These are phyloP conservation scores for Geotrichum aggregatum DNA, from an alignment of 1,139 yeast species.

Conservation along the genomic window DNA sequence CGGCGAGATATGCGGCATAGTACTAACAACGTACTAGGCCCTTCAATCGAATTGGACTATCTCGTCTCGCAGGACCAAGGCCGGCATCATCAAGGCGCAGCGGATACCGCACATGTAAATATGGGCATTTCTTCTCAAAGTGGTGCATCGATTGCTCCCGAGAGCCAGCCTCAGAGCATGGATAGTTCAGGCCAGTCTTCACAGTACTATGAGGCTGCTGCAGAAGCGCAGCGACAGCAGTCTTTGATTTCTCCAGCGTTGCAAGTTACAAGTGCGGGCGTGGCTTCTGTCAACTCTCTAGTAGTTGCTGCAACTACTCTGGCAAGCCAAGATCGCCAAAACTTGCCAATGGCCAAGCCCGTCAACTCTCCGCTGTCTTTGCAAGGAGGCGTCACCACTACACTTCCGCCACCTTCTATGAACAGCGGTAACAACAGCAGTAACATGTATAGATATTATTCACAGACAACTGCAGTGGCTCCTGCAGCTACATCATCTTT, in stretches of 20 bases:
- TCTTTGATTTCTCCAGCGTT: constrained; percentile 1
- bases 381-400: neutral
- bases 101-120: neutral
- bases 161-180: neutral
- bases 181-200: neutral
- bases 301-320: neutral
- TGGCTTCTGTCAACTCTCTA: neutral
- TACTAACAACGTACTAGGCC: neutral
- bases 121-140: neutral
- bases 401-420: constrained; percentile 1
- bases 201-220: neutral
- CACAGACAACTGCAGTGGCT: neutral
- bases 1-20: neutral
- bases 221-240: neutral
- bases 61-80: constrained; percentile 4
- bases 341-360: neutral
- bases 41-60: constrained; percentile 1
- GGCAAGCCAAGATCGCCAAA: neutral
- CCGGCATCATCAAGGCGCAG: neutral
- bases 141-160: neutral
- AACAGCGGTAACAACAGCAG: too few relatives aligned
- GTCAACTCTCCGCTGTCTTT: too few relatives aligned
- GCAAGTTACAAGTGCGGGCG: neutral
- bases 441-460: constrained; percentile 1
- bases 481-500: neutral